These are phyloP conservation scores for Cercospora zeina DNA, from an alignment of 2,329 filamentous ascomycete genomes.

Conservation along the genomic window DNA sequence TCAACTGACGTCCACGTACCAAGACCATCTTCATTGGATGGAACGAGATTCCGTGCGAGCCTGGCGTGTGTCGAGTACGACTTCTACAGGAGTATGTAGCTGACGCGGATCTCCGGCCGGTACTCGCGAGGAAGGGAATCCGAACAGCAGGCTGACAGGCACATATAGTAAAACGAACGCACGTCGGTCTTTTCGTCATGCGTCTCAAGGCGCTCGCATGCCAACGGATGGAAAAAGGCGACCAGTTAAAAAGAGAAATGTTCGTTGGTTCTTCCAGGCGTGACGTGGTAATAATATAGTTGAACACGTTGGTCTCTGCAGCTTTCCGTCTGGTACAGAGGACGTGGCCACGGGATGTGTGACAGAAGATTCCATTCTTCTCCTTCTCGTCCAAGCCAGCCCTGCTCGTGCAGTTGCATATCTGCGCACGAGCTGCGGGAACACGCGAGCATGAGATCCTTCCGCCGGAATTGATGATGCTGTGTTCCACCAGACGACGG, in stretches of 20 bases:
- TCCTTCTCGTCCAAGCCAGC: background rate
- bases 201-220: background rate
- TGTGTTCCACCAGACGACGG: background rate
- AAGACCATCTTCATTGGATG: background rate
- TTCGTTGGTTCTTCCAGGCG: background rate
- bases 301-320: background rate
- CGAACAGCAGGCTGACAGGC: background rate
- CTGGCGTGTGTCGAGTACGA: background rate
- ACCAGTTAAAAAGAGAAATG: background rate
- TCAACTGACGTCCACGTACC: background rate
- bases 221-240: background rate
- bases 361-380: conserved; percentile 1
- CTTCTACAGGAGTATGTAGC: background rate
- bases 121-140: background rate
- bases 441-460: background rate
- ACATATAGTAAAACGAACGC: background rate
- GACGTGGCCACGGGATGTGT: background rate
- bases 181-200: background rate
- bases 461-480: background rate
- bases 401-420: background rate
- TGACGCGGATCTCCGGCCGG: background rate
- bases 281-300: background rate
- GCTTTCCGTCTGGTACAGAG: conserved; percentile 6
- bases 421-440: background rate
- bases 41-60: background rate